These are phyloP conservation scores for Omphalea diandra DNA, from an alignment of 441 rosid species.

Conservation along the genomic window DNA sequence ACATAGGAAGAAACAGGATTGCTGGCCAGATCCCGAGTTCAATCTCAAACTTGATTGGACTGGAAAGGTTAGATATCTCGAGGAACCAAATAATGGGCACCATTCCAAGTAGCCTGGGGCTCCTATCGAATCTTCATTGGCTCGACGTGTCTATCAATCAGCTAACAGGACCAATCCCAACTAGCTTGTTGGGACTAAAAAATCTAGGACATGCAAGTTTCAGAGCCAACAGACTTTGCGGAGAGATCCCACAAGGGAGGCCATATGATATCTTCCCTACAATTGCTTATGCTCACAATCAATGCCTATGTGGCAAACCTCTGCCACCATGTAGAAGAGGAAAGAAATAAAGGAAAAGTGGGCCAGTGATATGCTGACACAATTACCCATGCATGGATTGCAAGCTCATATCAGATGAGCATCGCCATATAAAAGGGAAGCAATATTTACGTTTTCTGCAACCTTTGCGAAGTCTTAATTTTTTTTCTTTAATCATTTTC, in stretches of 20 bases:
- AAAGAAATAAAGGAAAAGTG: constrained; percentile 27
- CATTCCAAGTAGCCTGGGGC: constrained; percentile 68
- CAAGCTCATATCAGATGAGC: constrained; percentile 28
- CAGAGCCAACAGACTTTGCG: constrained; percentile 86
- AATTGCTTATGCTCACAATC: constrained; percentile 82
- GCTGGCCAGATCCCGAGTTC: constrained; percentile 77
- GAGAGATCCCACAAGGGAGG: constrained; percentile 88
- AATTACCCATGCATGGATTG: not conserved
- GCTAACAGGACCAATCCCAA: constrained; percentile 73
- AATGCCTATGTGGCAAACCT: constrained; percentile 93
- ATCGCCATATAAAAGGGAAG: constrained; percentile 25
- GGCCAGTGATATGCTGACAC: constrained; percentile 78
- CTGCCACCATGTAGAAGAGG: constrained; percentile 69
- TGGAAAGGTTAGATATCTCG: constrained; percentile 61
- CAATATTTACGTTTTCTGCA: constrained; percentile 32
- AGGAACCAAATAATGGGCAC: constrained; percentile 77
- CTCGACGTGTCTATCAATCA: constrained; percentile 74
- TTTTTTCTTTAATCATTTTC: constrained; percentile 28
- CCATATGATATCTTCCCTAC: constrained; percentile 80
- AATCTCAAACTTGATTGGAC: constrained; percentile 67
- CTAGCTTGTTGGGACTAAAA: constrained; percentile 54
- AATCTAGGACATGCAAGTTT: constrained; percentile 70
- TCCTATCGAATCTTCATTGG: constrained; percentile 60
- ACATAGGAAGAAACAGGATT: constrained; percentile 74
- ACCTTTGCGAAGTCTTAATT: constrained; percentile 28